Evolutionary conservation across 2,329 filamentous ascomycete genomes (phyloP).

Genomic region (Arachnomyces sp.): DNA sequence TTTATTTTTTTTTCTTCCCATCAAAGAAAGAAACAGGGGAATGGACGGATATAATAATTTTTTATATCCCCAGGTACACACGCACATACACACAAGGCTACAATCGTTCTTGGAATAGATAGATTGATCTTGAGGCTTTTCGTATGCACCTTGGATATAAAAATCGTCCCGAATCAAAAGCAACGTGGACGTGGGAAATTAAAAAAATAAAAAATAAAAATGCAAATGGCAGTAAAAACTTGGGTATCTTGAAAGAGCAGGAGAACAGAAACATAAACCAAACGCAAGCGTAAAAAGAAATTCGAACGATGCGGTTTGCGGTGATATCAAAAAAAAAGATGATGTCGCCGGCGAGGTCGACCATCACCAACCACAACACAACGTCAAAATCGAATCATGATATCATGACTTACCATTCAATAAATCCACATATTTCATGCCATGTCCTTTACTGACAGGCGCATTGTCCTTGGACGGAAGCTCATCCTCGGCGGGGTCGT

Average conservation of each 20-base stretch:
- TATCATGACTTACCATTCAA: constrained; percentile 31
- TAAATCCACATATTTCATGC: constrained; percentile 36
- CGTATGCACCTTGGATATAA: no score
- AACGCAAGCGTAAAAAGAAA: background rate
- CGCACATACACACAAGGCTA: no score
- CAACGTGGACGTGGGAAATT: no score
- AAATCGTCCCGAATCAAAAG: no score
- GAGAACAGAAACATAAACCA: background rate
- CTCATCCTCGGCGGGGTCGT: constrained; percentile 24
- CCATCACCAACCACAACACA: background rate
- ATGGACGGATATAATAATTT: no score
- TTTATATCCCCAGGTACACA: no score
- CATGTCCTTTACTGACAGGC: constrained; percentile 10
- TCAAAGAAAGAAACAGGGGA: no score
- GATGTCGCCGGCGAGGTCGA: background rate
- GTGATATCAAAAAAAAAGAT: background rate
- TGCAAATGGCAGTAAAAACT: background rate
- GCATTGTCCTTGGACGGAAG: background rate
- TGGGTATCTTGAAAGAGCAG: background rate
- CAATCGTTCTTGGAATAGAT: no score
- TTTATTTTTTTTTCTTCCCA: no score
- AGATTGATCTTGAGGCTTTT: no score
- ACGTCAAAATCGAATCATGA: background rate
- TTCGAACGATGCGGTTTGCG: background rate
- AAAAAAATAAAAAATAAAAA: no score